Evolutionary conservation across 1,139 yeast genomes (phyloP).

Genomic region (Saccharomyces hybrid): DNA sequence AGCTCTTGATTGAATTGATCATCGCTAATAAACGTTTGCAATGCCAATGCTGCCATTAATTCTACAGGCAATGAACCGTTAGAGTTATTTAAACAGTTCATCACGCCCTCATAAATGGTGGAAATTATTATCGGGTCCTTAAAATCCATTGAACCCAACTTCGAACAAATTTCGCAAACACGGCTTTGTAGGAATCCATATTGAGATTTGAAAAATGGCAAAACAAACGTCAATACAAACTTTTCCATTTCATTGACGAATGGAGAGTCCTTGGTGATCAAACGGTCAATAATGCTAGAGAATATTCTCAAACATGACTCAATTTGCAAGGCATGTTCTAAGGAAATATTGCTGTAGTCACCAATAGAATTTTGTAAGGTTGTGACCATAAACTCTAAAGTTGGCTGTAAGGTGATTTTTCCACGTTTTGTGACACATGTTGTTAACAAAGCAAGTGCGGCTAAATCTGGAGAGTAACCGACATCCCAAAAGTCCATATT

Average conservation of each 20-base stretch:
- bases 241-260: constrained; percentile 59
- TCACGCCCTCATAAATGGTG: constrained; percentile 57
- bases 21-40: constrained; percentile 67
- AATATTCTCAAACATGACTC: constrained; percentile 79
- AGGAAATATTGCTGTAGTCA: constrained; percentile 35
- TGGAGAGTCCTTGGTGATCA: constrained; percentile 52
- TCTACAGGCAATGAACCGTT: constrained; percentile 64
- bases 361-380: constrained; percentile 39
- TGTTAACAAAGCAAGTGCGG: constrained; percentile 54
- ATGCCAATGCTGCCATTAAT: constrained; percentile 76
- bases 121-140: constrained; percentile 43
- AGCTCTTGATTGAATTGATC: constrained; percentile 63
- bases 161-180: constrained; percentile 69
- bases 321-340: constrained; percentile 59
- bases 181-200: constrained; percentile 77
- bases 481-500: constrained; percentile 60
- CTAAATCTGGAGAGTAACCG: constrained; percentile 58
- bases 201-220: constrained; percentile 63
- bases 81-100: constrained; percentile 49
- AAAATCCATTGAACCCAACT: constrained; percentile 60
- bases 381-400: constrained; percentile 58
- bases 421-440: constrained; percentile 63
- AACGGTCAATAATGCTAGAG: constrained; percentile 60
- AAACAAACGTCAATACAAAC: constrained; percentile 54
- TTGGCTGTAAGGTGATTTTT: constrained; percentile 52